phyloP scores from a whole-genome alignment of 306 rosid species.

The Sechiopsis laciniata region DNA sequence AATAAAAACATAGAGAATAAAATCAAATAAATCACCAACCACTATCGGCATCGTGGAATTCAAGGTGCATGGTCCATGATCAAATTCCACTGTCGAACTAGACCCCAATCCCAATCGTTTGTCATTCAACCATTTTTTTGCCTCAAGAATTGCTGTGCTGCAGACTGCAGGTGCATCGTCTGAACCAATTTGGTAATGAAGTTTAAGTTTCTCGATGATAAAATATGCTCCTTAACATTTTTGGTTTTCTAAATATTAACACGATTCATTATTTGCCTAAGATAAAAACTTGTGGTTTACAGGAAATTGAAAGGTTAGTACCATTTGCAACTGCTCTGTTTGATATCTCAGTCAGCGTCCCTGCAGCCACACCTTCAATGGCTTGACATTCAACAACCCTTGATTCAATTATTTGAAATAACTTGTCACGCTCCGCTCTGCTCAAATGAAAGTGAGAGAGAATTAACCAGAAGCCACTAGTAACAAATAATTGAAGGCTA shows the following conservation, averaged over 20 bases:
- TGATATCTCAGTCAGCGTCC: slow-evolving; percentile 40
- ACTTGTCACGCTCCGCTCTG: slow-evolving; percentile 82
- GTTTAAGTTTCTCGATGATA: neutral
- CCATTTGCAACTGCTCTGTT: slow-evolving; percentile 34
- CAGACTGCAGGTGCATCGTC: slow-evolving; percentile 47
- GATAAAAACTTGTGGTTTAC: neutral
- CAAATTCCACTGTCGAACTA: slow-evolving; percentile 46
- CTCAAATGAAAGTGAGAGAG: slow-evolving; percentile 33
- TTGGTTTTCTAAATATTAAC: neutral
- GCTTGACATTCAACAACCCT: slow-evolving; percentile 57
- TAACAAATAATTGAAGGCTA: slow-evolving; percentile 10
- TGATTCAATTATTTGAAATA: slow-evolving; percentile 62
- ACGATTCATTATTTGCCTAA: neutral
- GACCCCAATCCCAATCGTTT: slow-evolving; percentile 56
- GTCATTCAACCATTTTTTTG: slow-evolving; percentile 75
- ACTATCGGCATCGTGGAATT: slow-evolving; percentile 34
- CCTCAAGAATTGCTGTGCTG: slow-evolving; percentile 73
- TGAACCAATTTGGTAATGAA: slow-evolving; percentile 25
- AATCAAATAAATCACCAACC: slow-evolving; percentile 33
- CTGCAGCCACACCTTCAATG: slow-evolving; percentile 34
- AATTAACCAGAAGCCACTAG: slow-evolving; percentile 22
- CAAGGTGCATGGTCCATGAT: slow-evolving; percentile 42
- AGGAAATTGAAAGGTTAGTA: slow-evolving; percentile 18
- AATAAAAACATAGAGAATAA: too few species aligned
- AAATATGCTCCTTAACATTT: neutral